A percentile compares a stretch with the other conserved stretches of the same genome.
These are phyloP conservation scores for Chrysosphaeria jannelii DNA, from an alignment of 2,329 filamentous ascomycete genomes.

Conservation along the genomic window DNA sequence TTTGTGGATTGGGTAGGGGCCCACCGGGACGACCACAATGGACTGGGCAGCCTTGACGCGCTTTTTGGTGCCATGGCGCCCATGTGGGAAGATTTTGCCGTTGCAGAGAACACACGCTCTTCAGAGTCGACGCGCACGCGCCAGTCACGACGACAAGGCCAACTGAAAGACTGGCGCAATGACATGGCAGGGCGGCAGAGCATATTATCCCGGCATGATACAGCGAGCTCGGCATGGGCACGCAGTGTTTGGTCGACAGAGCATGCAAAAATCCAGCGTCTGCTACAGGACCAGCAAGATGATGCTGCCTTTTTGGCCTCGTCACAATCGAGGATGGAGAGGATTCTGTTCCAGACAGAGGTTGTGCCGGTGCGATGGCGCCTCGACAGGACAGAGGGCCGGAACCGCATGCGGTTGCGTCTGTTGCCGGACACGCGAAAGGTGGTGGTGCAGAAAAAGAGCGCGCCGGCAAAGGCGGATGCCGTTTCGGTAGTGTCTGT, in stretches of 20 bases:
- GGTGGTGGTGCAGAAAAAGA: too few species aligned
- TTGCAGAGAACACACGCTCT: constrained; percentile 49
- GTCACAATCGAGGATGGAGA: constrained; percentile 48
- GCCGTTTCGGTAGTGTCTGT: neutral
- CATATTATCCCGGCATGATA: constrained; percentile 51
- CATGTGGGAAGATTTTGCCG: constrained; percentile 69
- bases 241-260: constrained; percentile 87
- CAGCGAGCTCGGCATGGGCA: constrained; percentile 71
- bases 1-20: constrained; percentile 75
- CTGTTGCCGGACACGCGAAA: constrained; percentile 65
- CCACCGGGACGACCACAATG: constrained; percentile 38
- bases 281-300: constrained; percentile 80
- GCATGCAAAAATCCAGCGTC: constrained; percentile 66
- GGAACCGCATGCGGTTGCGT: constrained; percentile 78
- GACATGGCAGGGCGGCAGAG: constrained; percentile 40
- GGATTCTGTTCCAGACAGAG: constrained; percentile 42
- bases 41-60: constrained; percentile 51
- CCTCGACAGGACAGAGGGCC: constrained; percentile 79
- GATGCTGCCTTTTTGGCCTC: constrained; percentile 50
- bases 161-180: constrained; percentile 46
- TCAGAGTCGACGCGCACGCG: constrained; percentile 43
- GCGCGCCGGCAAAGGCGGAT: neutral
- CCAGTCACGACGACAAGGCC: constrained; percentile 49
- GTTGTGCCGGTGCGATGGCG: constrained; percentile 38
- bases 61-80: constrained; percentile 60